Base-by-base conservation (phyloP, 2,329 filamentous ascomycete species). In the Scytalidium lignicola region DNA sequence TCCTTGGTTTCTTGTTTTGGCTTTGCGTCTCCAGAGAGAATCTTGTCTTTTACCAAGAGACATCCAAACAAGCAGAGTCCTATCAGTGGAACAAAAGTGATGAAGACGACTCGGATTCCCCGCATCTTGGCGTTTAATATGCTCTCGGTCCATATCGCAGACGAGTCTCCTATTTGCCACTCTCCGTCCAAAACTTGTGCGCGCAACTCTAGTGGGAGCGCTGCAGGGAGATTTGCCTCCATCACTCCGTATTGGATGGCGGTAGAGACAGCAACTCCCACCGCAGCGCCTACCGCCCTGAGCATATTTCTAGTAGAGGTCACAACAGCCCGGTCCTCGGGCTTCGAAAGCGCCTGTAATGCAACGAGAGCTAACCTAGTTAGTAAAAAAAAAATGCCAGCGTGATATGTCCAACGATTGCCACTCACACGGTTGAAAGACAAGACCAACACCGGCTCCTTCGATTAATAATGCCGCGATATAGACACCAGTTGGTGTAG, bases 291-390 rank as follows among this genome's bases (percentile, higher is more conserved):
- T 3, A 64, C 49, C 23, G 54, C 55, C n/a, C 62, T 55, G 13
- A 62, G 39, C 8, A 64, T 48, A 44, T 62, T 64, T n/a, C 62
- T 55, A 6, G 58, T 57, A 2, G 56, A 59, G 10, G 60, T 63
- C 2, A 57, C 56, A 13, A 63, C 62, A 9, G 62, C 62, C n/a
- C 62, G 59, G 43, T 64, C 57, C 21, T 53, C 43, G 8, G 43
- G 41, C 6, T 44, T 29, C 8, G 56, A 59, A 2, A 60, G 43
- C 12, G 62, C 60, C 29, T 64, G 58, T 8, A 65, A 28, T 2
- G 56, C 62, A n/a, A 65, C 61, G 3, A 65, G 51, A 32, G 53
- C 60, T 62, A 32, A n/a, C 17, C 10, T n/a, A 18, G 10, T 28
- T 19, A 37, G 21, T 9, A 39, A 19, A 9, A 40, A 15, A 26